A percentile compares a stretch with the other conserved stretches of the same genome.
These are phyloP conservation scores for Penicillium thymicola DNA, from an alignment of 2,329 filamentous ascomycete genomes.

Conservation along the genomic window DNA sequence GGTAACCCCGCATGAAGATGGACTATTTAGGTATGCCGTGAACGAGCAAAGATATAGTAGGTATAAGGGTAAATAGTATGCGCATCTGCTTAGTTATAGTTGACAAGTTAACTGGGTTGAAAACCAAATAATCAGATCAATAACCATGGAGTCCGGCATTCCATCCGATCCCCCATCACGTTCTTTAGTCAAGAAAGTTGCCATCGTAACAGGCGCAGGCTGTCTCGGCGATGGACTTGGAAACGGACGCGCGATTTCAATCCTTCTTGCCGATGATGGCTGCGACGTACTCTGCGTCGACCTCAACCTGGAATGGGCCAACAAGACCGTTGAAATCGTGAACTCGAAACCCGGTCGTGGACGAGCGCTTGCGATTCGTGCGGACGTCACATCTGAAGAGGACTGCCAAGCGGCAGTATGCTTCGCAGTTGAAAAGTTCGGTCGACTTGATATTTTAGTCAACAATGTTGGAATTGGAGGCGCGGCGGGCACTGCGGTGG, in stretches of 20 bases:
- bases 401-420: slow-evolving; percentile 51
- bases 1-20: slow-evolving; percentile 5
- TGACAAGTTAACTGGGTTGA: background rate
- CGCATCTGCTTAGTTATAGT: background rate
- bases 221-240: slow-evolving; percentile 57
- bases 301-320: slow-evolving; percentile 48
- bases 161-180: slow-evolving; percentile 23
- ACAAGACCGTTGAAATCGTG: slow-evolving; percentile 55
- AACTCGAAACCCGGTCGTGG: slow-evolving; percentile 38
- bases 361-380: slow-evolving; percentile 30
- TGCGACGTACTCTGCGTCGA: slow-evolving; percentile 60
- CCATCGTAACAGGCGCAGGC: slow-evolving; percentile 59
- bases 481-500: slow-evolving; percentile 56
- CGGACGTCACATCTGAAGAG: slow-evolving; percentile 53
- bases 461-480: slow-evolving; percentile 65
- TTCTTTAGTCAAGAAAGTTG: slow-evolving; percentile 15
- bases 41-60: background rate
- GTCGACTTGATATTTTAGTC: slow-evolving; percentile 60
- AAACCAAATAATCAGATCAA: background rate
- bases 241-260: slow-evolving; percentile 57
- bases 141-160: slow-evolving; percentile 17
- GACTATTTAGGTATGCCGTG: background rate
- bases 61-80: background rate
- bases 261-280: slow-evolving; percentile 59
- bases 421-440: slow-evolving; percentile 45